These are phyloP conservation scores for Globisporangium viniferum DNA, from an alignment of 352 stramenopile genomes.

Conservation along the genomic window DNA sequence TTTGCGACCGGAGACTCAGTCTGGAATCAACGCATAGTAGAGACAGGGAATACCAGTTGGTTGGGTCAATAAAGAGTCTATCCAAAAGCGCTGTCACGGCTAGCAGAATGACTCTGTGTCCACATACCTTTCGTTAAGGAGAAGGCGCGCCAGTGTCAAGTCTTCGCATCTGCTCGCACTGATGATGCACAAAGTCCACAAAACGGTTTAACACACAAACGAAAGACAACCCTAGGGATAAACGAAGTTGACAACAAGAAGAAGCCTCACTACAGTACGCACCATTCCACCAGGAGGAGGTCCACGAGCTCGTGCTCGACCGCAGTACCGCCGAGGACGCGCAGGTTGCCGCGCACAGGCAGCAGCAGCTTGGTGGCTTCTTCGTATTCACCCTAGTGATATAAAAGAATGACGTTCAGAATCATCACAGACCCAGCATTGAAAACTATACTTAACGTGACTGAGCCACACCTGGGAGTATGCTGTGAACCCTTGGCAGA, in stretches of 20 bases:
- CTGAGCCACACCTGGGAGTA: constrained; percentile 34
- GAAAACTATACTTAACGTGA: too few species aligned
- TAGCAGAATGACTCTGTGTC: not conserved
- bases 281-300: constrained; percentile 79
- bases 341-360: constrained; percentile 55
- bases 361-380: constrained; percentile 54
- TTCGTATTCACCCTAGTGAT: constrained; percentile 42
- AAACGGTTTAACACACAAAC: not conserved
- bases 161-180: constrained; percentile 72
- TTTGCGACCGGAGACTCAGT: constrained; percentile 69
- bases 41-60: not conserved
- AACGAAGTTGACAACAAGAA: not conserved
- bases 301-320: constrained; percentile 77
- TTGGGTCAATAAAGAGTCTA: not conserved
- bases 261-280: constrained; percentile 1
- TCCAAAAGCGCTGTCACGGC: not conserved
- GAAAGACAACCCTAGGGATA: not conserved
- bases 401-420: too few species aligned
- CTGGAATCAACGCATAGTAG: constrained; percentile 17
- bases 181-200: not conserved
- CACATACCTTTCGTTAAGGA: constrained; percentile 77
- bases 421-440: too few species aligned
- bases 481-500: constrained; percentile 64
- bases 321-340: constrained; percentile 67
- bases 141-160: constrained; percentile 63